Conservation (phyloP, 2,329 filamentous ascomycete species). For the Neoascochyta sp. region DNA sequence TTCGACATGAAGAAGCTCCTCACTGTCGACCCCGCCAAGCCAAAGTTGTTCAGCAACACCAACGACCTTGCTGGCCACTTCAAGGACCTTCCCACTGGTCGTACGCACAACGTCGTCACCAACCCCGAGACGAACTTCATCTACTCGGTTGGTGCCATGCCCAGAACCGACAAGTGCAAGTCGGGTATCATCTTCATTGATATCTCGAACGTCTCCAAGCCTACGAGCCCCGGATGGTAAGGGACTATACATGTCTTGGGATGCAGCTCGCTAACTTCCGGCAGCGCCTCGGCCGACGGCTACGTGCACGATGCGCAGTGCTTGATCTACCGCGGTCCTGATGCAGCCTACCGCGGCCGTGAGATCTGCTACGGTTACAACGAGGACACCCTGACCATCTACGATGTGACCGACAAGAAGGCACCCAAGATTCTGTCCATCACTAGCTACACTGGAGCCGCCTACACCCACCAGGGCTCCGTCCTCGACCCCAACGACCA, state of each 20-base stretch:
- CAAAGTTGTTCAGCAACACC: slow-evolving; percentile 33
- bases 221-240: slow-evolving; percentile 50
- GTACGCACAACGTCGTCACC: slow-evolving; percentile 39
- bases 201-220: slow-evolving; percentile 52
- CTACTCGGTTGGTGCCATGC: slow-evolving; percentile 37
- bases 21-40: slow-evolving; percentile 31
- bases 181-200: slow-evolving; percentile 59
- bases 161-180: slow-evolving; percentile 42
- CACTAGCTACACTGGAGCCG: slow-evolving; percentile 55
- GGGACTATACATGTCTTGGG: not conserved
- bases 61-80: slow-evolving; percentile 35
- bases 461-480: slow-evolving; percentile 59
- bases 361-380: slow-evolving; percentile 59
- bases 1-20: slow-evolving; percentile 57
- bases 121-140: slow-evolving; percentile 39
- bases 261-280: slow-evolving; percentile 1
- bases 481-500: slow-evolving; percentile 43
- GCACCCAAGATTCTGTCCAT: slow-evolving; percentile 48
- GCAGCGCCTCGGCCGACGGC: slow-evolving; percentile 50
- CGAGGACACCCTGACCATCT: slow-evolving; percentile 53
- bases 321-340: slow-evolving; percentile 53
- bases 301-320: slow-evolving; percentile 63
- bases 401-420: slow-evolving; percentile 52
- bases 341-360: slow-evolving; percentile 45
- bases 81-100: slow-evolving; percentile 34